Evolutionary conservation across 1,139 yeast genomes (phyloP).

Genomic region (Hyphopichia wangnamkhiaoensis): DNA sequence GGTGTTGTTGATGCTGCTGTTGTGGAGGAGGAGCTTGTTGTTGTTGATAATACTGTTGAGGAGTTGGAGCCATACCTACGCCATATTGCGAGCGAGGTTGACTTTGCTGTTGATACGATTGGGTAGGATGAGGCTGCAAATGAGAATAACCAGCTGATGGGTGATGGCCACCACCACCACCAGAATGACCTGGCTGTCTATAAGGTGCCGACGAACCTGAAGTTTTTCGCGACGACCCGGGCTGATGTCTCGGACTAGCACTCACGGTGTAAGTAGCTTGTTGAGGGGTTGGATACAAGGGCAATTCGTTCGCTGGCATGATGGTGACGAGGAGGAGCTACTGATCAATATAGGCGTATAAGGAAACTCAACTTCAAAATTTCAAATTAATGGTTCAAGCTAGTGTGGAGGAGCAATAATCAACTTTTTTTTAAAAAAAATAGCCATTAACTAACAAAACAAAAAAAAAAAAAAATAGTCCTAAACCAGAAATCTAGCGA

Average conservation of each 20-base stretch:
- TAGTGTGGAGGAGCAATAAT: no score
- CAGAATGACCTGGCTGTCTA: slow-evolving; percentile 14
- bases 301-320: slow-evolving; percentile 43
- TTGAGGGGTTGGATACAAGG: slow-evolving; percentile 50
- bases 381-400: no score
- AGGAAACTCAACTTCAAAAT: no score
- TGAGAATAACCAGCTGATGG: slow-evolving; percentile 15
- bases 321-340: no score
- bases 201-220: slow-evolving; percentile 3
- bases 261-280: slow-evolving; percentile 40
- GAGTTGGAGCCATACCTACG: slow-evolving; percentile 11
- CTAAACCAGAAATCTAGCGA: no score
- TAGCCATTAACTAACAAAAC: no score
- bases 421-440: no score
- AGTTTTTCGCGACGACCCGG: slow-evolving; percentile 14
- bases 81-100: slow-evolving; percentile 11
- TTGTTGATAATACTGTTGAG: slow-evolving; percentile 14
- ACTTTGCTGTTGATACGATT: slow-evolving; percentile 15
- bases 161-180: slow-evolving; percentile 17
- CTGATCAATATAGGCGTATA: no score
- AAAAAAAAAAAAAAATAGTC: no score
- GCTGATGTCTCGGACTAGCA: slow-evolving; percentile 21
- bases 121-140: slow-evolving; percentile 13
- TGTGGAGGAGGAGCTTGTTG: slow-evolving; percentile 12
- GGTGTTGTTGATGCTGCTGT: slow-evolving; percentile 10